These are phyloP conservation scores for Dillenia suffruticosa DNA, from an alignment of 164 flowering plant genomes.

Conservation along the genomic window DNA sequence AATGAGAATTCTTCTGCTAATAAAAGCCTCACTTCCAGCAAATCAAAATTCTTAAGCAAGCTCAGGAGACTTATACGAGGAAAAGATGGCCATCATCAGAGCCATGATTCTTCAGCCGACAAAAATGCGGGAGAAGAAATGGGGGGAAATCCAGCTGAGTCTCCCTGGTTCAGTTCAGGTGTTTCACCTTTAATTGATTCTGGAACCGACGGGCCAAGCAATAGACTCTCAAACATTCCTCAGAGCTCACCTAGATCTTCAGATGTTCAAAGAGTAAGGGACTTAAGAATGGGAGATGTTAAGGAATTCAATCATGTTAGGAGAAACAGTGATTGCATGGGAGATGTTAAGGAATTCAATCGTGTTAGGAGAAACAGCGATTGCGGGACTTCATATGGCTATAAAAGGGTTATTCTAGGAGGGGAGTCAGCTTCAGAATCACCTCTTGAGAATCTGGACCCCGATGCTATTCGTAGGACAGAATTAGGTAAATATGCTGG, in stretches of 20 bases:
- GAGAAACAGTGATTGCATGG: slow-evolving; percentile 32
- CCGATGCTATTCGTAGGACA: slow-evolving; percentile 22
- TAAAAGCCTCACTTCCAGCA: slow-evolving; percentile 24
- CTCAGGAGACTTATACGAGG: slow-evolving; percentile 51
- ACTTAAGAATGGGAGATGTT: slow-evolving; percentile 16
- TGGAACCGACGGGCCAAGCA: slow-evolving; percentile 13
- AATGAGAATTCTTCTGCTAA: slow-evolving; percentile 20
- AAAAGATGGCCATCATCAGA: slow-evolving; percentile 28
- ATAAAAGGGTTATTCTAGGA: slow-evolving; percentile 18
- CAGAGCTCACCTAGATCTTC: slow-evolving; percentile 23
- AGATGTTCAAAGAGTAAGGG: slow-evolving; percentile 31
- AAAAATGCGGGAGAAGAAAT: slow-evolving; percentile 23
- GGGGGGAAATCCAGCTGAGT: slow-evolving; percentile 18
- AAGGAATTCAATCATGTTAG: slow-evolving; percentile 8
- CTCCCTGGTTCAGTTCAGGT: slow-evolving; percentile 18
- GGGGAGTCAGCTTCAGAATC: slow-evolving; percentile 17
- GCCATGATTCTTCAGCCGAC: slow-evolving; percentile 16
- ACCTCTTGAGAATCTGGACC: slow-evolving; percentile 12
- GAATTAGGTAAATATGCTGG: slow-evolving; percentile 65
- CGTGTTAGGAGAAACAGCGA: slow-evolving; percentile 26
- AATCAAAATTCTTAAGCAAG: slow-evolving; percentile 47
- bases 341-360: slow-evolving; percentile 14
- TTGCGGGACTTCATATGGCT: slow-evolving; percentile 13
- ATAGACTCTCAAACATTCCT: slow-evolving; percentile 10
- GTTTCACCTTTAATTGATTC: slow-evolving; percentile 11